Evolutionary conservation across 371 early-diverging fungal genomes (phyloP).

Genomic region (Rhizopus stolonifer): DNA sequence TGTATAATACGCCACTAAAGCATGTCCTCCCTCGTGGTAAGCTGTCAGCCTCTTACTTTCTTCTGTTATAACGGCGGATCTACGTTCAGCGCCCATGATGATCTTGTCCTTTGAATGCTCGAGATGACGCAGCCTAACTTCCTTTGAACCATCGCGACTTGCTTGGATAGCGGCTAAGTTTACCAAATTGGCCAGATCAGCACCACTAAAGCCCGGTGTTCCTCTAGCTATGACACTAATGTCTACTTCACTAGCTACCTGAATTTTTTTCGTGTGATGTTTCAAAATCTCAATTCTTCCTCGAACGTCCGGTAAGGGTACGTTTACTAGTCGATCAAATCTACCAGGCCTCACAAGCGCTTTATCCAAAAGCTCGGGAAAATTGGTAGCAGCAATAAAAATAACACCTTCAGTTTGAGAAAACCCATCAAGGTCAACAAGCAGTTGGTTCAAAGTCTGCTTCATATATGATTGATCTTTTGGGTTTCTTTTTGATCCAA

Average conservation of each 20-base stretch:
- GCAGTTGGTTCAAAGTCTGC: slow-evolving; percentile 94
- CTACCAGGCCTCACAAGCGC: slow-evolving; percentile 97
- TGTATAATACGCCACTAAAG: slow-evolving; percentile 94
- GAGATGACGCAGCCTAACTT: slow-evolving; percentile 77
- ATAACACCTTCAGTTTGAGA: slow-evolving; percentile 93
- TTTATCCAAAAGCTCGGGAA: slow-evolving; percentile 97
- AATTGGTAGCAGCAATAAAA: slow-evolving; percentile 99
- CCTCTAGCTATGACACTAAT: slow-evolving; percentile 87
- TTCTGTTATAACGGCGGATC: slow-evolving; percentile 88
- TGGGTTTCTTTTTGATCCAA: slow-evolving; percentile 94
- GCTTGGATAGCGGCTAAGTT: slow-evolving; percentile 97
- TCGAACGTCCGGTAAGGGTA: slow-evolving; percentile 94
- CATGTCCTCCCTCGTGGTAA: slow-evolving; percentile 98
- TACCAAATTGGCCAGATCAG: slow-evolving; percentile 93
- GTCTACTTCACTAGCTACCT: slow-evolving; percentile 66
- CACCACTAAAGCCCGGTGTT: slow-evolving; percentile 97
- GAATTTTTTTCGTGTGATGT: slow-evolving; percentile 83
- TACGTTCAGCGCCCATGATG: slow-evolving; percentile 96
- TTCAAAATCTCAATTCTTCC: slow-evolving; percentile 92
- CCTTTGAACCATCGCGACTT: slow-evolving; percentile 67
- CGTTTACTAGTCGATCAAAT: slow-evolving; percentile 95
- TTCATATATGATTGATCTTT: slow-evolving; percentile 94
- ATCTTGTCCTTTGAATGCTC: slow-evolving; percentile 98
- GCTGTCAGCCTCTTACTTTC: slow-evolving; percentile 88
- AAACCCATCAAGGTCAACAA: slow-evolving; percentile 98